phyloP scores from a whole-genome alignment of 345 rosid species.

The Populus davidiana region DNA sequence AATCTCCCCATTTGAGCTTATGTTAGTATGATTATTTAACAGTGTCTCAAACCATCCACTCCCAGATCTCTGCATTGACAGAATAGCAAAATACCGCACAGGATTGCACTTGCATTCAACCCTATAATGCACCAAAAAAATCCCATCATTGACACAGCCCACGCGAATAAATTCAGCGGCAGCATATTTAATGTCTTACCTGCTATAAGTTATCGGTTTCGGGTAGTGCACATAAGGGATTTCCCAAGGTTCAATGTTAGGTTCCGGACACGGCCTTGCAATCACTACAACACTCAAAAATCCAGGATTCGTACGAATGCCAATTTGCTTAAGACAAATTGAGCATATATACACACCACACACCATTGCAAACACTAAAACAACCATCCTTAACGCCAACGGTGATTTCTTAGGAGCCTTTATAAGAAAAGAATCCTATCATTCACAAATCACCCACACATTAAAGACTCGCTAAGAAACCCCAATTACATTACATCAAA shows the following conservation, averaged over 20 bases:
- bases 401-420: slow-evolving; percentile 88
- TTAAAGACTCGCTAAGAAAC: background rate
- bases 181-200: slow-evolving; percentile 37
- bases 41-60: slow-evolving; percentile 99
- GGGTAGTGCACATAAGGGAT: slow-evolving; percentile 90
- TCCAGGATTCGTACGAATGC: slow-evolving; percentile 42
- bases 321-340: slow-evolving; percentile 76
- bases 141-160: slow-evolving; percentile 9
- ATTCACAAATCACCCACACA: slow-evolving; percentile 14
- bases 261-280: slow-evolving; percentile 69
- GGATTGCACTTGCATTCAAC: slow-evolving; percentile 88
- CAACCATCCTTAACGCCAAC: slow-evolving; percentile 74
- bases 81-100: slow-evolving; percentile 87
- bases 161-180: slow-evolving; percentile 6
- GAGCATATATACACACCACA: slow-evolving; percentile 82
- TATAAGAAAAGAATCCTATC: slow-evolving; percentile 64
- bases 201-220: slow-evolving; percentile 66
- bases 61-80: slow-evolving; percentile 99
- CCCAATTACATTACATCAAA: background rate
- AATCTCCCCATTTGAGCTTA: slow-evolving; percentile 96
- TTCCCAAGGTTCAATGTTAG: slow-evolving; percentile 81
- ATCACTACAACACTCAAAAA: slow-evolving; percentile 51
- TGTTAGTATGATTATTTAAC: slow-evolving; percentile 87
- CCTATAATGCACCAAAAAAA: slow-evolving; percentile 41
- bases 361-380: slow-evolving; percentile 69